phyloP scores from a whole-genome alignment of 2,329 filamentous ascomycete genomes.

The Cercospora zeae-maydis region DNA sequence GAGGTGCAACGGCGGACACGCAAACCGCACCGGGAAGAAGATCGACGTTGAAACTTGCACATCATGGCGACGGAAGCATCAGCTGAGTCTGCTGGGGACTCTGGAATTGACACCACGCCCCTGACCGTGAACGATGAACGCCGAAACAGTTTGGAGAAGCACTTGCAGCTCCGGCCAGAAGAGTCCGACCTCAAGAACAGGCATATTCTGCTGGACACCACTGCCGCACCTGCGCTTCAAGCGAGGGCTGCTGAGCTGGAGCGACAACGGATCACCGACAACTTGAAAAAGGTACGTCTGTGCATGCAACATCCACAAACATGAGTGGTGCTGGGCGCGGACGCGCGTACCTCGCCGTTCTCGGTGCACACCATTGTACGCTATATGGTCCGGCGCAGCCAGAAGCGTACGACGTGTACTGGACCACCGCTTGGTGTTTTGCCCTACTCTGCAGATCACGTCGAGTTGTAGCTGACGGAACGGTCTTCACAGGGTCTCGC shows the following conservation, averaged over 20 bases:
- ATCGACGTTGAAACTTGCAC: not conserved
- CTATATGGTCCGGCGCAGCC: not conserved
- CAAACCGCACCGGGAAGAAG: not conserved
- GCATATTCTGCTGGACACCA: conserved; percentile 65
- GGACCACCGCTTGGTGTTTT: not conserved
- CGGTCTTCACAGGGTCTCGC: conserved; percentile 47
- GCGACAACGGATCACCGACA: conserved; percentile 60
- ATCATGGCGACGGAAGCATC: conserved; percentile 12
- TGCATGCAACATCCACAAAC: conserved; percentile 51
- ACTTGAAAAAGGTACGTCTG: conserved; percentile 52
- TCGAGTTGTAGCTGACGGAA: not conserved
- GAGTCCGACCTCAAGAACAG: conserved; percentile 61
- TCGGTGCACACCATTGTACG: not conserved
- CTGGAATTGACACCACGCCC: conserved; percentile 21
- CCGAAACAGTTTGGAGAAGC: conserved; percentile 24
- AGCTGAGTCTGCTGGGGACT: conserved; percentile 1
- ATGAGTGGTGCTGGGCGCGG: not conserved
- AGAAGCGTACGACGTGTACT: not conserved
- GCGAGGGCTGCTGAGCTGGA: conserved; percentile 60
- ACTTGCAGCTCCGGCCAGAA: conserved; percentile 47
- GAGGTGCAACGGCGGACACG: not conserved
- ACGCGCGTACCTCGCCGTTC: not conserved
- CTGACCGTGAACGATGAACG: conserved; percentile 15
- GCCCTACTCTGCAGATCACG: too few species aligned
- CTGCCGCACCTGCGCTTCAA: conserved; percentile 65